A percentile compares a stretch with the other conserved stretches of the same genome.
These are phyloP conservation scores for Xylariaceae sp. DNA, from an alignment of 2,329 filamentous ascomycete species.

Conservation along the genomic window DNA sequence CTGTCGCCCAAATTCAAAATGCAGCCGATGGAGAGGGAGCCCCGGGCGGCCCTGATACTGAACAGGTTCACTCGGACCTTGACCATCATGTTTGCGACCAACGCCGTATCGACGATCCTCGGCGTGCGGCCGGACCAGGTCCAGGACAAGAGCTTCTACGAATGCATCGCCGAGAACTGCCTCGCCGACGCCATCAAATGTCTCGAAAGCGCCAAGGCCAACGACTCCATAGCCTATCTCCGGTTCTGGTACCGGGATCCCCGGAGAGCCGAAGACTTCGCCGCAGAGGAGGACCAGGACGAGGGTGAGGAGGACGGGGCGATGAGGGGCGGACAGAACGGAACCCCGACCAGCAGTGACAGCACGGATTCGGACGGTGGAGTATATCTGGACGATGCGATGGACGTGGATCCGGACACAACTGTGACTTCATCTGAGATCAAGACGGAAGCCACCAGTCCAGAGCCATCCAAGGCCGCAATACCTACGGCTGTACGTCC, in stretches of 20 bases:
- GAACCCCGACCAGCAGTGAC: constrained; percentile 19
- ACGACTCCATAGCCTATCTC: constrained; percentile 84
- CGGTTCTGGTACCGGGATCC: constrained; percentile 80
- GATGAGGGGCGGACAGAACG: constrained; percentile 30
- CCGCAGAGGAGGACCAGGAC: constrained; percentile 32
- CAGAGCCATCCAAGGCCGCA: constrained; percentile 25
- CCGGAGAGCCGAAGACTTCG: constrained; percentile 46
- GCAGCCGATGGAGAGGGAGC: constrained; percentile 61
- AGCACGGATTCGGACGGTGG: constrained; percentile 36
- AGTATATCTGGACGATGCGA: constrained; percentile 33
- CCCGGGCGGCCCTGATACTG: constrained; percentile 74
- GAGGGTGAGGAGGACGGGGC: constrained; percentile 38
- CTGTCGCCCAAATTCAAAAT: constrained; percentile 72
- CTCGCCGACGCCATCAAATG: constrained; percentile 69
- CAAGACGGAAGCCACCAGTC: constrained; percentile 28
- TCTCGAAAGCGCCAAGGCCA: constrained; percentile 78
- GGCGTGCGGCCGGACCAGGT: constrained; percentile 64
- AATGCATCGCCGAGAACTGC: constrained; percentile 74
- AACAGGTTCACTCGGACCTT: constrained; percentile 80
- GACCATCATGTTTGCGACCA: constrained; percentile 80
- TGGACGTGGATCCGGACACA: constrained; percentile 33
- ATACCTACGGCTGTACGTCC: constrained; percentile 2
- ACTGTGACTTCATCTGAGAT: constrained; percentile 18
- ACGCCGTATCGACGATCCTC: constrained; percentile 66
- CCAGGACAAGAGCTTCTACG: constrained; percentile 75